These are phyloP conservation scores for Pseudozyma pruni DNA, from an alignment of 1,284 basidiomycete genomes.

Conservation along the genomic window DNA sequence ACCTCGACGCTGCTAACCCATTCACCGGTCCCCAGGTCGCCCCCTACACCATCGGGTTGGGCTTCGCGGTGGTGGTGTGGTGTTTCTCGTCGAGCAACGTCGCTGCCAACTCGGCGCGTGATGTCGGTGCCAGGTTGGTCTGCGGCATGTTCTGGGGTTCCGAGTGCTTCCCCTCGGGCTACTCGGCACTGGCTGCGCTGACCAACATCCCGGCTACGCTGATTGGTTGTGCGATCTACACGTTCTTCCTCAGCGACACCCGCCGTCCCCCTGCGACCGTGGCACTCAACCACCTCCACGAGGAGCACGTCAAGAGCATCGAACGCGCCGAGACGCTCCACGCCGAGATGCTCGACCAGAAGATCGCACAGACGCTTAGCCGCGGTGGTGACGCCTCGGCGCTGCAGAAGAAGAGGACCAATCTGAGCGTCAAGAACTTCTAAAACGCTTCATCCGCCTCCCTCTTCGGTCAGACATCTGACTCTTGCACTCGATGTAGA, in stretches of 20 bases:
- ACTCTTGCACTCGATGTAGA: too few relatives aligned
- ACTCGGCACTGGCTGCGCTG: slow-evolving; percentile 53
- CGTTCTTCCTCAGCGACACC: slow-evolving; percentile 58
- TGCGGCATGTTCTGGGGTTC: slow-evolving; percentile 53
- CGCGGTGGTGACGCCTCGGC: slow-evolving; percentile 47
- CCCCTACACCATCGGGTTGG: slow-evolving; percentile 57
- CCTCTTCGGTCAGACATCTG: too few relatives aligned
- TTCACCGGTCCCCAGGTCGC: slow-evolving; percentile 51
- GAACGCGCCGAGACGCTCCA: slow-evolving; percentile 42
- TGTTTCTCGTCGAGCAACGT: slow-evolving; percentile 51
- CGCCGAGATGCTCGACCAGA: slow-evolving; percentile 54
- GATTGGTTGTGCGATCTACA: slow-evolving; percentile 53
- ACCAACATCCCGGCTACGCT: slow-evolving; percentile 58
- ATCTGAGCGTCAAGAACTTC: slow-evolving; percentile 48
- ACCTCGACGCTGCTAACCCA: slow-evolving; percentile 54
- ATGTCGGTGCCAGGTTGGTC: slow-evolving; percentile 51
- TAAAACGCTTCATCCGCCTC: neutral
- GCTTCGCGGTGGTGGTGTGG: slow-evolving; percentile 54
- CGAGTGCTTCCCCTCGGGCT: slow-evolving; percentile 54
- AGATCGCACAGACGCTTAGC: slow-evolving; percentile 47
- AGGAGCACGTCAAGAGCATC: slow-evolving; percentile 36
- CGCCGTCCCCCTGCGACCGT: slow-evolving; percentile 50
- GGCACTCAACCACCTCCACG: slow-evolving; percentile 38
- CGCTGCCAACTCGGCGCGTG: slow-evolving; percentile 56
- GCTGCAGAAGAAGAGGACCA: slow-evolving; percentile 47